Base-by-base conservation (phyloP, 2,329 filamentous ascomycete species). In the Achaetomium macrosporum region DNA sequence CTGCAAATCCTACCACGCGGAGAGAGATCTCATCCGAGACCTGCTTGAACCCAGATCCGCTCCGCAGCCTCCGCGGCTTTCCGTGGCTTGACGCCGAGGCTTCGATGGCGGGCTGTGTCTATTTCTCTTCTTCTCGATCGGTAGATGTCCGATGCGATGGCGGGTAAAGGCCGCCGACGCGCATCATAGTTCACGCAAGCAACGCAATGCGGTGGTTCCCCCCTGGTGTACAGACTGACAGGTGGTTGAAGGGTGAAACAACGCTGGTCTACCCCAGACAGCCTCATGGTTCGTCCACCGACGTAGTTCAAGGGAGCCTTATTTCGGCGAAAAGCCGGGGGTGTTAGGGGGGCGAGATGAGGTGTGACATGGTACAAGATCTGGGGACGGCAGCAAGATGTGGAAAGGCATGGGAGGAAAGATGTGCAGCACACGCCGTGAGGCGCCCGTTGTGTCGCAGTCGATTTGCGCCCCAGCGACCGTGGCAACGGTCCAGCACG, bases 281-380 rank as follows among this genome's bases (percentile, higher is more conserved):
- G 56, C 48, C 51, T 57, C 57, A 59, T 60, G 53, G 57, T 50
- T 58, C 54, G 56, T 53, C 55, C 31, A 56, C 51, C 57, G 40
- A 44, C 25, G 49, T 57, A 50, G 33, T 50, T 50, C 52, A 57
- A 48, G 46, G 33, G 51, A 56, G 55, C 53, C 61, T 58, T 63
- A 8, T n/a, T 51, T 53, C 60, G 57, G 60, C 63, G 60, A 54
- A 58, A 47, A 60, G 41, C 61, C 65, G 65, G 65, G 47, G 52
- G 42, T 17, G 30, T n/a, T n/a, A 31, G 25, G 25, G 56, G 17
- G 51, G 54, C 40, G 44, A 53, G 57, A 59, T 70, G 69, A 75
- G 66, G 62, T 69, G 69, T 76, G 73, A 76, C 71, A 71, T 76
- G 65, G 63, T 68, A 77, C 75, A 73, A 73, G 74, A 77, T 77